Base-by-base conservation (phyloP, 768 basidiomycete species). In the Hygrocybe punicea region DNA sequence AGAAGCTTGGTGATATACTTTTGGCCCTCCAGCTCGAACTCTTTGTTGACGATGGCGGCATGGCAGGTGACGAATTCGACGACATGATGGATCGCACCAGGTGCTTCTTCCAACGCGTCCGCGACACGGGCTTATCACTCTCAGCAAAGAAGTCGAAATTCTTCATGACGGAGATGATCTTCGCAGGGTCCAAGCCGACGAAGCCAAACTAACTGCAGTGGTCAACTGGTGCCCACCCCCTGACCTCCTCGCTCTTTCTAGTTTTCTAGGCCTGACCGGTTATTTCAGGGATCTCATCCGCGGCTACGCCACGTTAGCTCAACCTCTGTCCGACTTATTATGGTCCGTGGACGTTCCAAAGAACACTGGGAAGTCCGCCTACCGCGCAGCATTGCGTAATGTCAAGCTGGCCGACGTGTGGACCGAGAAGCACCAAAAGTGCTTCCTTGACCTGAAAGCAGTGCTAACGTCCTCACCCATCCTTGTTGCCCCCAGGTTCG, bases 31-130 rank as follows among this genome's bases (percentile, higher is more conserved):
- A 0, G 46, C 58, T 75, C 16, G 73, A 76, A 48, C 55, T 72
- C 6, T 77, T 76, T n/a, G 72, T 79, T 0, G 75, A 80, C 42
- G 72, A 80, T 51, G 69, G 74, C 0, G 72, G 67, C 0, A 44
- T 67, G 6, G 67, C 70, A 17, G 70, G 59, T 0, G 67, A 78
- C 60, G 50, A 39, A 0, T 77, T 79, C 53, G 62, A 68, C 1
- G 62, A 63, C n/a, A 59, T 60, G 29, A 25, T 75, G 35, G 21
- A 1, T 3, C 63, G 69, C 0, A 50, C 78, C 6, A n/a, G 59
- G 1, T n/a, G 24, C 0, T 50, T 76, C 5, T 63, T 80, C 10
- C 36, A 44, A 0, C 47, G 72, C 2, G 60, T 71, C 8, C 56
- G 73, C 3, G 63, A 67, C 11, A 51, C 57, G 16, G 52, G 60